Evolutionary conservation across 352 stramenopile species (phyloP).

Genomic region (Phytophthora chlamydospora): DNA sequence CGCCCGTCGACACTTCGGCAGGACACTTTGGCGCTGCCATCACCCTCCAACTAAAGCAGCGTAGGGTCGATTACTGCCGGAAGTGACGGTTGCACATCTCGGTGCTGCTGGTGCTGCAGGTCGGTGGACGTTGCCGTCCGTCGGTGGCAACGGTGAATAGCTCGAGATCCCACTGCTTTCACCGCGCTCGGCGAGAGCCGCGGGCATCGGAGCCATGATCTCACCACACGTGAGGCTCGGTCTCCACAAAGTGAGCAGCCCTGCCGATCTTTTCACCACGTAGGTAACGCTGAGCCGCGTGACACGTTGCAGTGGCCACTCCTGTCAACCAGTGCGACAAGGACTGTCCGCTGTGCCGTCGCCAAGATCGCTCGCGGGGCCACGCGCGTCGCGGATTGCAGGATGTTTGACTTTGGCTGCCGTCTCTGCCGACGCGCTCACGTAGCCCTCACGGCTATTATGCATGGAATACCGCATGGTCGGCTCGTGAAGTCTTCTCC

Average conservation of each 20-base stretch:
- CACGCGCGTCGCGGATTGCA: constrained; percentile 22
- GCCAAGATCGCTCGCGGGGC: constrained; percentile 3
- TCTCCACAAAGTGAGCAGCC: constrained; percentile 12
- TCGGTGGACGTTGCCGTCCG: constrained; percentile 3
- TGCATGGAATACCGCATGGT: too few relatives aligned
- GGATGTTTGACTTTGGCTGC: constrained; percentile 16
- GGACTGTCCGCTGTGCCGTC: constrained; percentile 1
- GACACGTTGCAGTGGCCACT: constrained; percentile 7
- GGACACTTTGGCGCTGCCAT: too few relatives aligned
- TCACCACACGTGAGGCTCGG: constrained; percentile 3
- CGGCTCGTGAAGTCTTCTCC: too few relatives aligned
- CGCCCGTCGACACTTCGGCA: background rate
- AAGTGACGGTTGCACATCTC: background rate
- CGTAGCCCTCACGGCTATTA: too few relatives aligned
- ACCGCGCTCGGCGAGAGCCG: constrained; percentile 2
- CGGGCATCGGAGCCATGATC: constrained; percentile 1
- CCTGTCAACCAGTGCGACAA: constrained; percentile 8
- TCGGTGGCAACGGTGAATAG: constrained; percentile 10
- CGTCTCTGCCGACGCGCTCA: constrained; percentile 1
- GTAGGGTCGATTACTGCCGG: constrained; percentile 1
- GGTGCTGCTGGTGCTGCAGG: background rate
- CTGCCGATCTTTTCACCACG: constrained; percentile 25
- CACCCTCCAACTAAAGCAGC: background rate
- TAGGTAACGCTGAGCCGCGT: constrained; percentile 22
- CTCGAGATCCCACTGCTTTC: constrained; percentile 21